These are phyloP conservation scores for Hypoxylon rickii DNA, from an alignment of 495 filamentous ascomycete genomes.

Conservation along the genomic window DNA sequence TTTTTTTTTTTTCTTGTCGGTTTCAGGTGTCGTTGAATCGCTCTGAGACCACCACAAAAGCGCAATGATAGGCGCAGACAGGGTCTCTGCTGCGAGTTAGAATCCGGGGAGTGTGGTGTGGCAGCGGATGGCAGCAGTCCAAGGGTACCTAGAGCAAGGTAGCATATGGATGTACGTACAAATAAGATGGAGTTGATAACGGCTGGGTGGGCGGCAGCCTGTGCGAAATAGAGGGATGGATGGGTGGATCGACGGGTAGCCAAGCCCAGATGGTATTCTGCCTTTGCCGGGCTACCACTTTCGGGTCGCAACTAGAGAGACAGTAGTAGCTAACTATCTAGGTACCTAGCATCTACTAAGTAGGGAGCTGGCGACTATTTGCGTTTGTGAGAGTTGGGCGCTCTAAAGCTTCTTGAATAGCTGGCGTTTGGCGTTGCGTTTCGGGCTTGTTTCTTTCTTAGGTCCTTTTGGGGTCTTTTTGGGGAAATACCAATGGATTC, in stretches of 20 bases:
- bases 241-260: constrained; percentile 39
- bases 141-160: too few species aligned
- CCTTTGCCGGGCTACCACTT: constrained; percentile 32
- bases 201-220: constrained; percentile 34
- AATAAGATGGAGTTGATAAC: constrained; percentile 31
- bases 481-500: constrained; percentile 5
- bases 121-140: constrained; percentile 39
- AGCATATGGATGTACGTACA: constrained; percentile 30
- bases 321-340: constrained; percentile 17
- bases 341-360: too few species aligned
- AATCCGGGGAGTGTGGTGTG: constrained; percentile 39
- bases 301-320: constrained; percentile 18
- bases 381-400: constrained; percentile 10
- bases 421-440: constrained; percentile 21
- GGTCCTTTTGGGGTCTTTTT: too few species aligned
- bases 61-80: constrained; percentile 35
- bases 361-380: constrained; percentile 21
- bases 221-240: constrained; percentile 29
- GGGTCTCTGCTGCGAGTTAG: constrained; percentile 34
- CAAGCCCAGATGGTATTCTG: constrained; percentile 31
- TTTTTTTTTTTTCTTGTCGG: constrained; percentile 14
- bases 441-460: constrained; percentile 14
- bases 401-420: constrained; percentile 17
- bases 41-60: constrained; percentile 27
- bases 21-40: constrained; percentile 29